A percentile compares a stretch with the other conserved stretches of the same genome.
Conservation (phyloP, 2,329 filamentous ascomycete genomes). For the Amphichorda felina region DNA sequence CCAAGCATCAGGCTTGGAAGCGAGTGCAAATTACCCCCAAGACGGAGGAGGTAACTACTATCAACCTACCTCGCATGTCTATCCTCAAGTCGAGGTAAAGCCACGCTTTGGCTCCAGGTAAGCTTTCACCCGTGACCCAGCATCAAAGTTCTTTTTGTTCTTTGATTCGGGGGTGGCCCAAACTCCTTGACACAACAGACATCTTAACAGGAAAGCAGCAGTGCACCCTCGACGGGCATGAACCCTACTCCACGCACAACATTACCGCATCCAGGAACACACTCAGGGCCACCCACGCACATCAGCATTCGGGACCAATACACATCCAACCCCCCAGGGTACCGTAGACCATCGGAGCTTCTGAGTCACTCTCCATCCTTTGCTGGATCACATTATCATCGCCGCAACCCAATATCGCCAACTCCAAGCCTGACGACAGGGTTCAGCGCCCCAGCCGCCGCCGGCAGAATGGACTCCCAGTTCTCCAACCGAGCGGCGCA, state of each 20-base stretch:
- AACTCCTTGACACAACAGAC: no score
- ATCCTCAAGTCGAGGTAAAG: conserved; percentile 38
- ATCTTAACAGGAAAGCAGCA: conserved; percentile 13
- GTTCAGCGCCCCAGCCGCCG: conserved; percentile 23
- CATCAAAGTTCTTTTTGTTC: no score
- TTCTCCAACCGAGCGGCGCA: conserved; percentile 18
- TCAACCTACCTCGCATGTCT: conserved; percentile 26
- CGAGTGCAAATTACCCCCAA: conserved; percentile 33
- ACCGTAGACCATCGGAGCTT: conserved; percentile 35
- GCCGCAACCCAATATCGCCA: conserved; percentile 41
- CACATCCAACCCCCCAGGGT: conserved; percentile 35
- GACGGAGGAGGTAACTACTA: conserved; percentile 38
- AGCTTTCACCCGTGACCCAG: conserved; percentile 14
- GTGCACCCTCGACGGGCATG: conserved; percentile 42
- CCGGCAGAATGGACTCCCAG: conserved; percentile 37
- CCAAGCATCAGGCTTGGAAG: conserved; percentile 34
- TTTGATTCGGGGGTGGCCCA: no score
- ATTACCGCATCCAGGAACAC: conserved; percentile 37
- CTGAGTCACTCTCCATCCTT: conserved; percentile 40
- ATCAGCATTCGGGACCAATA: conserved; percentile 43
- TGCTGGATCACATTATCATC: conserved; percentile 23
- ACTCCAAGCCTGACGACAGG: conserved; percentile 35
- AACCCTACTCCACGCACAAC: conserved; percentile 37
- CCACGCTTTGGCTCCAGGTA: conserved; percentile 44
- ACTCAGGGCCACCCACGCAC: conserved; percentile 27